Conservation (phyloP, 805 yeast genomes). For the Nakazawaea ernobii region DNA sequence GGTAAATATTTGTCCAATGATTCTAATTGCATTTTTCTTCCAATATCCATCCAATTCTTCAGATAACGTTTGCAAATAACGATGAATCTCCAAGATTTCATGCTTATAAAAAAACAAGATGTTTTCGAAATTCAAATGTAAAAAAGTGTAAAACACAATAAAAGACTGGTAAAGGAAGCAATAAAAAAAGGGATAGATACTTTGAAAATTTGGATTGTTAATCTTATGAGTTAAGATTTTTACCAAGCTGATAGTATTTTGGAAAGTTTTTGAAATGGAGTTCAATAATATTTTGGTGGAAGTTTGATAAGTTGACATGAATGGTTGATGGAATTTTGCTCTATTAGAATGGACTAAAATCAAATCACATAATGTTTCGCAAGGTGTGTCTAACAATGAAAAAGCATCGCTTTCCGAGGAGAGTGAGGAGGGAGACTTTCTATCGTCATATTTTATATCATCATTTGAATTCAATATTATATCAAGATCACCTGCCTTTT, state of each 20-base stretch:
- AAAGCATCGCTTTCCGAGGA: slow-evolving; percentile 17
- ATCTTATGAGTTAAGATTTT: slow-evolving; percentile 27
- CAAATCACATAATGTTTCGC: slow-evolving; percentile 38
- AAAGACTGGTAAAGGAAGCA: slow-evolving; percentile 47
- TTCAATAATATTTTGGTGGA: slow-evolving; percentile 32
- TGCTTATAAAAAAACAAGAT: slow-evolving; percentile 19
- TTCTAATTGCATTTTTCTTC: slow-evolving; percentile 25
- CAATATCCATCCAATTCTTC: slow-evolving; percentile 22
- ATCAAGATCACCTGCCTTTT: slow-evolving; percentile 11
- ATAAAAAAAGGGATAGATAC: slow-evolving; percentile 40
- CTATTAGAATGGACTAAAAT: slow-evolving; percentile 42
- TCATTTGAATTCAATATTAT: slow-evolving; percentile 15
- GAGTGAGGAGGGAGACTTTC: slow-evolving; percentile 19
- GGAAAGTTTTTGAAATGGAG: slow-evolving; percentile 33
- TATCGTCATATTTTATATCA: slow-evolving; percentile 20
- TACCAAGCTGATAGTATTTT: slow-evolving; percentile 28
- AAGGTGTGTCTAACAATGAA: slow-evolving; percentile 24
- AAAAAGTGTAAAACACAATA: slow-evolving; percentile 42
- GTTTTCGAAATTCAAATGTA: slow-evolving; percentile 35
- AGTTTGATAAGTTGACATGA: slow-evolving; percentile 30
- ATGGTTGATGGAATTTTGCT: slow-evolving; percentile 48
- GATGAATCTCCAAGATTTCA: slow-evolving; percentile 20
- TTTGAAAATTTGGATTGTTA: slow-evolving; percentile 25
- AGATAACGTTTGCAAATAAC: slow-evolving; percentile 24
- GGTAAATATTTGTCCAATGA: slow-evolving; percentile 22